phyloP scores from a whole-genome alignment of 306 rosid genomes.

The Purshia tridentata region DNA sequence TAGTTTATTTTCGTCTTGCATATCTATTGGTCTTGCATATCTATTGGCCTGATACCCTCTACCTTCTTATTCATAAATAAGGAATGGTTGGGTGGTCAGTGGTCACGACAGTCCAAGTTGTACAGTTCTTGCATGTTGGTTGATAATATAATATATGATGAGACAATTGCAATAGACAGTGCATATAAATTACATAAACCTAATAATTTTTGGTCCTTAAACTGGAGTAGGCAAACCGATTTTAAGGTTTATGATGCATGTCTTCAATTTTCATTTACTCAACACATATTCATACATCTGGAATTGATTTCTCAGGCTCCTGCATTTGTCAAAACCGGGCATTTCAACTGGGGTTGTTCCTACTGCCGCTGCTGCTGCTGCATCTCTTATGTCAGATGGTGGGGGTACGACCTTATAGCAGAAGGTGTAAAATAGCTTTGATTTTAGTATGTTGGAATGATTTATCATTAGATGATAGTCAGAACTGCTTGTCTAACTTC shows the following conservation, averaged over 20 bases:
- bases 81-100: background rate
- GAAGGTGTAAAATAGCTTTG: too few relatives aligned
- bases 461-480: background rate
- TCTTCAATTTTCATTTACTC: constrained; percentile 14
- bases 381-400: constrained; percentile 88
- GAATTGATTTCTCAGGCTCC: constrained; percentile 67
- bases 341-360: constrained; percentile 93
- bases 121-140: background rate
- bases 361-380: constrained; percentile 97
- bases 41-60: background rate
- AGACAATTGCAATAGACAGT: background rate
- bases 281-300: constrained; percentile 12
- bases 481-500: background rate
- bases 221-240: background rate
- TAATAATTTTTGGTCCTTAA: background rate
- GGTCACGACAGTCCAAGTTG: background rate
- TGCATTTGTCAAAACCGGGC: constrained; percentile 91
- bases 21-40: too few relatives aligned
- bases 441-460: background rate
- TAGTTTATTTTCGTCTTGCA: background rate
- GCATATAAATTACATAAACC: background rate
- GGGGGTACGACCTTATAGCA: constrained; percentile 67
- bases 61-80: background rate
- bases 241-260: constrained; percentile 9
- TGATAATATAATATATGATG: background rate